These are phyloP conservation scores for Phylloboletellus chloephorus DNA, from an alignment of 1,284 basidiomycete genomes.

Conservation along the genomic window DNA sequence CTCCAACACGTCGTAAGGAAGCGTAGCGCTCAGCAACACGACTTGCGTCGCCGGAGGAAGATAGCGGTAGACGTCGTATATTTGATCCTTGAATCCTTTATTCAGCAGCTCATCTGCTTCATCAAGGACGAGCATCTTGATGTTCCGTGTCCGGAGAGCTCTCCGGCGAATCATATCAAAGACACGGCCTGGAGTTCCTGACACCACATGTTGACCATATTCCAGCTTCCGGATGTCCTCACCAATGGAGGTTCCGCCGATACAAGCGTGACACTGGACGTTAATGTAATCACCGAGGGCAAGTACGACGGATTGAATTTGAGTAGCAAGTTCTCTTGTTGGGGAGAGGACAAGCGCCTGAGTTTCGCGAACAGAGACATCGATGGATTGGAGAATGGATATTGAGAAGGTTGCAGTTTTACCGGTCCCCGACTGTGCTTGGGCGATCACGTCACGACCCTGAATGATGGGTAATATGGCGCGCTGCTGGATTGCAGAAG, in stretches of 20 bases:
- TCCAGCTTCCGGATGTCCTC: conserved; percentile 99
- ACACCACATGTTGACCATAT: conserved; percentile 97
- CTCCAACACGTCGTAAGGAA: conserved; percentile 97
- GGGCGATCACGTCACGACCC: conserved; percentile 95
- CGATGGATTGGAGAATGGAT: conserved; percentile 92
- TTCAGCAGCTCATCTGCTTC: conserved; percentile 97
- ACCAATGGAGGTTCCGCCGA: conserved; percentile 95
- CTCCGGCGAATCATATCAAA: conserved; percentile 99
- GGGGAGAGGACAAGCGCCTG: conserved; percentile 95
- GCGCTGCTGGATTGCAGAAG: conserved; percentile 97
- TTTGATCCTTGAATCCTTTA: conserved; percentile 99
- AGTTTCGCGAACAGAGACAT: conserved; percentile 91
- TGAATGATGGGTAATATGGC: conserved; percentile 95
- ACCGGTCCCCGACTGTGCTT: conserved; percentile 99
- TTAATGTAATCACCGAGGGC: conserved; percentile 99
- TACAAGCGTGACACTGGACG: conserved; percentile 98
- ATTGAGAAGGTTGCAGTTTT: conserved; percentile 99
- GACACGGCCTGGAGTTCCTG: conserved; percentile 96
- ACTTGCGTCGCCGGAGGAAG: conserved; percentile 98
- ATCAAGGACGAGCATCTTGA: conserved; percentile 99
- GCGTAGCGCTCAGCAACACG: conserved; percentile 90
- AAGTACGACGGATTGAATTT: conserved; percentile 97
- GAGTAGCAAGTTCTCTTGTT: conserved; percentile 92
- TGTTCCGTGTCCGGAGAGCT: conserved; percentile 91
- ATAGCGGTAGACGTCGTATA: conserved; percentile 99